These are phyloP conservation scores for Apiospora arundinis DNA, from an alignment of 2,329 filamentous ascomycete species.

Conservation along the genomic window DNA sequence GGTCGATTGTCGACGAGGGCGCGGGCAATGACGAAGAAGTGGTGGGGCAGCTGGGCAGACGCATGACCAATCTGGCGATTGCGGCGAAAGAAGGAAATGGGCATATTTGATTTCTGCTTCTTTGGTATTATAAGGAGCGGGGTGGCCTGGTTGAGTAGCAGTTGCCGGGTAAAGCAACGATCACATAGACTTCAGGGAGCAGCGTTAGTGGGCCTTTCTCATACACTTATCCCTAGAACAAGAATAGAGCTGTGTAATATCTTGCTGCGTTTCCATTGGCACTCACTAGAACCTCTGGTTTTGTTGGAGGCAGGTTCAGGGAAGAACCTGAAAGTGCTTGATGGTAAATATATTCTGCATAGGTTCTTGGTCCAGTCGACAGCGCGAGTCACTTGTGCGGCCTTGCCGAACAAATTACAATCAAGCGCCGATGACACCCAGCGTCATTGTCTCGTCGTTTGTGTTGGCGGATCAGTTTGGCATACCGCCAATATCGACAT, in stretches of 20 bases:
- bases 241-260: not conserved
- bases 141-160: too few species aligned
- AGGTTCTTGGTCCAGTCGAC: too few species aligned
- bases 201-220: too few species aligned
- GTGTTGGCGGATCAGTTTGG: not conserved
- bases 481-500: constrained; percentile 3
- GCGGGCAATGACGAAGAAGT: not conserved
- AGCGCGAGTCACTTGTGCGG: not conserved
- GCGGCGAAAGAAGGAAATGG: not conserved
- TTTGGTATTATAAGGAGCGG: too few species aligned
- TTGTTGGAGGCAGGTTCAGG: too few species aligned
- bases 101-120: too few species aligned
- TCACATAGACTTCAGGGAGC: too few species aligned
- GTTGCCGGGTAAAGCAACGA: too few species aligned
- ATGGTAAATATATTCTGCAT: not conserved
- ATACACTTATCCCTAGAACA: not conserved
- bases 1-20: not conserved
- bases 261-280: too few species aligned
- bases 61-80: not conserved
- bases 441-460: not conserved
- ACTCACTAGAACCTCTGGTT: not conserved
- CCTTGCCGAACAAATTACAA: not conserved
- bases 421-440: not conserved
- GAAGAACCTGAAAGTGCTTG: not conserved
- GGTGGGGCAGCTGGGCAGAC: not conserved